These are phyloP conservation scores for Apiosordaria backusii DNA, from an alignment of 495 filamentous ascomycete species.

Conservation along the genomic window DNA sequence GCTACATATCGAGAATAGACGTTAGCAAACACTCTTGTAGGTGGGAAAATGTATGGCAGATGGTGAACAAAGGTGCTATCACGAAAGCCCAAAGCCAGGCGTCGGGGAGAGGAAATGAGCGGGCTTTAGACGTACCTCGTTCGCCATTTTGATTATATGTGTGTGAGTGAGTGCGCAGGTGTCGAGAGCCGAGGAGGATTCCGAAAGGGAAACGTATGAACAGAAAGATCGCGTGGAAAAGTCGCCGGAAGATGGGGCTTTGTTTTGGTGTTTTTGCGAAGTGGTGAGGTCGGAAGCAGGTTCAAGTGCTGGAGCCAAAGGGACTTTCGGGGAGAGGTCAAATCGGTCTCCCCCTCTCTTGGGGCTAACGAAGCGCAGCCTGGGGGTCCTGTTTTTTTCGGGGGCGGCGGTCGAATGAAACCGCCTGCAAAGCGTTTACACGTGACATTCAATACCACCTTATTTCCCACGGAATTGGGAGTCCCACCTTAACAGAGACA, in stretches of 20 bases:
- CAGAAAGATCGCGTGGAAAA: constrained; percentile 12
- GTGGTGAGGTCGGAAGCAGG: constrained; percentile 22
- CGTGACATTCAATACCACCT: constrained; percentile 15
- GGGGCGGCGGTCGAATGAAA: constrained; percentile 22
- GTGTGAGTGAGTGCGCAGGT: constrained; percentile 26
- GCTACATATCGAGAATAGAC: constrained; percentile 47
- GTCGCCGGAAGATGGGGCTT: constrained; percentile 15
- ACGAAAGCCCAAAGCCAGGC: constrained; percentile 26
- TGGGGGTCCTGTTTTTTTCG: constrained; percentile 27
- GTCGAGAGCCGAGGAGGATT: constrained; percentile 17
- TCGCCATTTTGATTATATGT: constrained; percentile 54
- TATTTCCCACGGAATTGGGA: constrained; percentile 17
- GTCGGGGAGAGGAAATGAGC: constrained; percentile 18
- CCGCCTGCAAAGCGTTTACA: constrained; percentile 21
- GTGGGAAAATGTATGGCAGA: background rate
- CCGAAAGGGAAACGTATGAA: constrained; percentile 15
- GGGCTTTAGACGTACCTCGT: constrained; percentile 51
- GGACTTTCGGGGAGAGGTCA: constrained; percentile 26
- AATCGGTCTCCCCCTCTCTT: constrained; percentile 26
- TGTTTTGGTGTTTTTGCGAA: constrained; percentile 37
- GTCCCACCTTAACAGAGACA: constrained; percentile 26
- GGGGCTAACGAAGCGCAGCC: constrained; percentile 21
- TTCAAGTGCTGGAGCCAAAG: constrained; percentile 30
- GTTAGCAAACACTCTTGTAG: constrained; percentile 37
- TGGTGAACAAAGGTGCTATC: constrained; percentile 21